These are phyloP conservation scores for Melocanna baccifera DNA, from an alignment of 176 grass and related monocot genomes.

Conservation along the genomic window DNA sequence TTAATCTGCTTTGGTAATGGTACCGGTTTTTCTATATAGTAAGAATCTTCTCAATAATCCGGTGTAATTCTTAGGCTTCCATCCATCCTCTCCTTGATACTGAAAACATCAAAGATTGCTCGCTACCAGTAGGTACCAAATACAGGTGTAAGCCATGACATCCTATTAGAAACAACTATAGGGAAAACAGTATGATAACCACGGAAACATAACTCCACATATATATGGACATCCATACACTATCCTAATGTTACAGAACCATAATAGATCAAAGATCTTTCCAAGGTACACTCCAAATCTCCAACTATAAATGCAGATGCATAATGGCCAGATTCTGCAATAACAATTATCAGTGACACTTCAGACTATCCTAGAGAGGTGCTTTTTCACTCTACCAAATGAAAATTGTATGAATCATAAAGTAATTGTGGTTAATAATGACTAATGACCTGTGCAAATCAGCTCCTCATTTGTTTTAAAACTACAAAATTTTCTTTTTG, in stretches of 20 bases:
- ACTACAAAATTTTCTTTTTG: not conserved
- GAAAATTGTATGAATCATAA: conserved; percentile 11
- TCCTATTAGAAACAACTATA: no score
- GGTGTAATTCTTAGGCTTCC: no score
- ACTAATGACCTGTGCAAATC: not conserved
- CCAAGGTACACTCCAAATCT: not conserved
- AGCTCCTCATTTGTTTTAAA: not conserved
- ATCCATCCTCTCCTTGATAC: no score
- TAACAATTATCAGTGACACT: not conserved
- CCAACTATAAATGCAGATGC: not conserved
- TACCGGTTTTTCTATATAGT: not conserved
- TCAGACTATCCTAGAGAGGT: not conserved
- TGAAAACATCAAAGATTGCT: no score
- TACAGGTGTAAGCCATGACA: no score
- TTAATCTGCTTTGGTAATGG: not conserved
- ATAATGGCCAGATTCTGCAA: not conserved
- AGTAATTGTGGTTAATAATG: not conserved
- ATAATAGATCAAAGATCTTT: not conserved
- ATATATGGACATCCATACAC: no score
- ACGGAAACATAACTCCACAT: no score
- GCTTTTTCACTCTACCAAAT: conserved; percentile 20
- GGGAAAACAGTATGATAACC: no score
- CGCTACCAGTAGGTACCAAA: no score
- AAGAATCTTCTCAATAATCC: no score
- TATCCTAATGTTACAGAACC: not conserved